phyloP scores from a whole-genome alignment of 768 basidiomycete genomes.

The Leccinum longicurvipes region DNA sequence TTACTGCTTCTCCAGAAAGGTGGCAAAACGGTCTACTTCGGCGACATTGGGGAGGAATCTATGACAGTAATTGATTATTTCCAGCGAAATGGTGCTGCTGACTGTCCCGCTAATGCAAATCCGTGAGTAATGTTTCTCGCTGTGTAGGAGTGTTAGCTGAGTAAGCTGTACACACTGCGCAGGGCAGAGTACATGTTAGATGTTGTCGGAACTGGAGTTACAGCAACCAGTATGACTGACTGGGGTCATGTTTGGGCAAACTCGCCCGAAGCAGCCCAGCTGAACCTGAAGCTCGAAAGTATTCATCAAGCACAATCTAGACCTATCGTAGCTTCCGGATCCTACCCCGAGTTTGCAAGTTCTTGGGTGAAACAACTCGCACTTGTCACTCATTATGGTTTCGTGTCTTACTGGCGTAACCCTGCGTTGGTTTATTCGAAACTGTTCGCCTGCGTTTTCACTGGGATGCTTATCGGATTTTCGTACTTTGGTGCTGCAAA shows the following conservation, averaged over 20 bases:
- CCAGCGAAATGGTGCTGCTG: constrained; percentile 19
- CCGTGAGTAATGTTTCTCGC: constrained; percentile 14
- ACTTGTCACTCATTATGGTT: constrained; percentile 32
- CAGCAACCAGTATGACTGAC: constrained; percentile 39
- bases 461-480: constrained; percentile 40
- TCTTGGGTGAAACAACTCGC: constrained; percentile 38
- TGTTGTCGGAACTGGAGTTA: constrained; percentile 56
- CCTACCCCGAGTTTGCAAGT: constrained; percentile 34
- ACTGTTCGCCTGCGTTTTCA: constrained; percentile 32
- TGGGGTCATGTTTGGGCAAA: constrained; percentile 51
- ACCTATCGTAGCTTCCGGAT: constrained; percentile 15
- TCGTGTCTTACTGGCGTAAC: constrained; percentile 37
- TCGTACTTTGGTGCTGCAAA: constrained; percentile 38
- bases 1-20: constrained; percentile 48
- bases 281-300: constrained; percentile 41
- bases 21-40: constrained; percentile 71
- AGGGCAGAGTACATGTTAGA: constrained; percentile 50
- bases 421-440: constrained; percentile 40
- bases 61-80: constrained; percentile 23
- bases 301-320: constrained; percentile 40
- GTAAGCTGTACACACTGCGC: background rate
- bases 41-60: constrained; percentile 33
- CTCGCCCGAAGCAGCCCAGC: constrained; percentile 36
- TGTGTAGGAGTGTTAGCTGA: background rate
- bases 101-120: constrained; percentile 19